phyloP scores from a whole-genome alignment of 2,329 filamentous ascomycete species.

The Stagonosporopsis tanaceti region DNA sequence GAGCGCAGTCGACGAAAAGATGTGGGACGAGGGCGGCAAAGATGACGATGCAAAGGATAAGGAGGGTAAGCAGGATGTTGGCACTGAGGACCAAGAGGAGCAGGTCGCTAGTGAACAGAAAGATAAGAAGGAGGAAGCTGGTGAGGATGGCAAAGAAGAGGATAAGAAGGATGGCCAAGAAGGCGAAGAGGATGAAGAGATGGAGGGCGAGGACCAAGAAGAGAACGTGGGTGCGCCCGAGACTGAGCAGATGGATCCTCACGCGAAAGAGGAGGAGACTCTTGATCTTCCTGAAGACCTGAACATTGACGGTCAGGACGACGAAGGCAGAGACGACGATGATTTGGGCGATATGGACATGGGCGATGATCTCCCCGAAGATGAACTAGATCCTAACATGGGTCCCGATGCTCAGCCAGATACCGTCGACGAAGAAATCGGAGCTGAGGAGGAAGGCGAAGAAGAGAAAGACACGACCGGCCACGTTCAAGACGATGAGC shows the following conservation, averaged over 20 bases:
- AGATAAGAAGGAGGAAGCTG: conserved; percentile 58
- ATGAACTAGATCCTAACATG: conserved; percentile 37
- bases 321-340: conserved; percentile 65
- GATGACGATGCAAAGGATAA: conserved; percentile 85
- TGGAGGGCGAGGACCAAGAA: conserved; percentile 67
- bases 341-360: conserved; percentile 47
- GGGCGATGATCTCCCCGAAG: conserved; percentile 45
- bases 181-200: conserved; percentile 63
- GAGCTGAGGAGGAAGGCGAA: conserved; percentile 43
- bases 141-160: conserved; percentile 69
- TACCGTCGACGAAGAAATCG: conserved; percentile 44
- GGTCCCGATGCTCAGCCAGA: conserved; percentile 46
- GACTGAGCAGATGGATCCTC: conserved; percentile 72
- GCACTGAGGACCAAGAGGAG: conserved; percentile 59
- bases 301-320: conserved; percentile 75
- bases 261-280: conserved; percentile 81
- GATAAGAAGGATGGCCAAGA: conserved; percentile 67
- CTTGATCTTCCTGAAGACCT: conserved; percentile 89
- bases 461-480: conserved; percentile 47
- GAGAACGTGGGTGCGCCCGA: conserved; percentile 72
- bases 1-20: conserved; percentile 93
- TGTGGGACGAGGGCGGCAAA: conserved; percentile 90
- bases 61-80: conserved; percentile 67
- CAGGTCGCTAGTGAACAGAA: conserved; percentile 57
- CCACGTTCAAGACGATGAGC: conserved; percentile 49